Base-by-base conservation (phyloP, 345 rosid species). In the Populus euphratica region DNA sequence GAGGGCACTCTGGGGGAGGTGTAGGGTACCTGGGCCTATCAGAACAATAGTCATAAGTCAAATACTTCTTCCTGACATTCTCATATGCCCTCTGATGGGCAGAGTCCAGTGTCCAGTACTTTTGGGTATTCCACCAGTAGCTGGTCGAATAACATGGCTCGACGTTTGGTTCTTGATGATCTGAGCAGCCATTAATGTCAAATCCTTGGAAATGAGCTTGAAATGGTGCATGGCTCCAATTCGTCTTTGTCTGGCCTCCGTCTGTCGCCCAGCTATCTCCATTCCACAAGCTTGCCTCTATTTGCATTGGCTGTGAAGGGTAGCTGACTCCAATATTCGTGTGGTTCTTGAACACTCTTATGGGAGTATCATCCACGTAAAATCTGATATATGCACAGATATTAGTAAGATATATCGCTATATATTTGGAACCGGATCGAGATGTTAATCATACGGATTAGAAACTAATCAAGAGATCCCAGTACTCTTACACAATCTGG, bases 271-370 rank as follows among this genome's bases (percentile, higher is more conserved):
- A 93, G 12, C 27, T 49, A 0, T 86, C 88, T 20, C 92, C 97
- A 25, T 93, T 76, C 93, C 93, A 93, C 56, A 91, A 38, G 82
- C 93, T 92, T 66, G 80, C 92, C 72, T 79, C 81, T 49, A 90
- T 17, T 44, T 81, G 84, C 97, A 89, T 90, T 27, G 92, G 82
- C 35, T 83, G 62, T 43, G 86, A 72, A 6, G 90, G 91, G 78
- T 89, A 93, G 35, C 71, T 74, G 25, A 87, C 88, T 29, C 90
- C 92, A 2, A 44, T 31, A 0, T 20, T 69, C 72, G 63, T 59
- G 12, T 83, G 73, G 86, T 92, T 94, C 83, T 86, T 86, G 88
- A 83, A 88, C n/a, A 92, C 94, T 73, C 97, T 87, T 72, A 91
- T 90, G 36, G 98, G 97, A 62, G 77, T 73, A 12, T 80, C 66